Conservation (phyloP, 2,329 filamentous ascomycete genomes). For the Colletotrichum agaves region DNA sequence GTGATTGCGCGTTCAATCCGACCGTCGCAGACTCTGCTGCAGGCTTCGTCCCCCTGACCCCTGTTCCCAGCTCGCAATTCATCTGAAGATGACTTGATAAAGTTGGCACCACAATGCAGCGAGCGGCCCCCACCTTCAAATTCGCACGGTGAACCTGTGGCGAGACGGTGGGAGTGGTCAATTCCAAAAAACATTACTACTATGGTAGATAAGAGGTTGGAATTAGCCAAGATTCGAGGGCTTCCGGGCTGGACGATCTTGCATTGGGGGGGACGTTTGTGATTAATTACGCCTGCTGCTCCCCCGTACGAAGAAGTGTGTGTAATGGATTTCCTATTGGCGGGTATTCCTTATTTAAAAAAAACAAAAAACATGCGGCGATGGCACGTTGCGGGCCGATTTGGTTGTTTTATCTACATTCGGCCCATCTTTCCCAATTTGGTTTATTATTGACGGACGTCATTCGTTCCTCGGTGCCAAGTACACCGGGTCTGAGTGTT, state of each 20-base stretch:
- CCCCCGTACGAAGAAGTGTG: rapidly evolving
- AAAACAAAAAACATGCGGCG: neutral
- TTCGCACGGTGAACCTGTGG: too few relatives aligned
- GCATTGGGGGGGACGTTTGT: neutral
- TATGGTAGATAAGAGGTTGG: too few relatives aligned
- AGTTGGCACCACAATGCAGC: neutral
- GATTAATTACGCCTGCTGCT: neutral
- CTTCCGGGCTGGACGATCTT: neutral
- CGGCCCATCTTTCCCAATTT: too few relatives aligned
- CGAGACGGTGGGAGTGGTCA: too few relatives aligned
- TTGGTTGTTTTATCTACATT: neutral
- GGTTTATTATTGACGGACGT: neutral
- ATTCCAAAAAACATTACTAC: too few relatives aligned
- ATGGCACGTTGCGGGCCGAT: neutral
- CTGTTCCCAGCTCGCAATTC: neutral
- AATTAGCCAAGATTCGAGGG: too few relatives aligned
- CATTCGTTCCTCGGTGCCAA: neutral
- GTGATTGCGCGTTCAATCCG: conserved; percentile 15
- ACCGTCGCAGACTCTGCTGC: too few relatives aligned
- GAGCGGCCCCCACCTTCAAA: too few relatives aligned
- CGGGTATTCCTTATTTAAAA: neutral
- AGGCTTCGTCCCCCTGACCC: too few relatives aligned
- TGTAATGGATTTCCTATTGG: neutral
- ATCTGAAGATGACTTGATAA: neutral
- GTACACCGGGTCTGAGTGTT: neutral